These are phyloP conservation scores for Colletotrichum siamense DNA, from an alignment of 2,329 filamentous ascomycete genomes.

Conservation along the genomic window DNA sequence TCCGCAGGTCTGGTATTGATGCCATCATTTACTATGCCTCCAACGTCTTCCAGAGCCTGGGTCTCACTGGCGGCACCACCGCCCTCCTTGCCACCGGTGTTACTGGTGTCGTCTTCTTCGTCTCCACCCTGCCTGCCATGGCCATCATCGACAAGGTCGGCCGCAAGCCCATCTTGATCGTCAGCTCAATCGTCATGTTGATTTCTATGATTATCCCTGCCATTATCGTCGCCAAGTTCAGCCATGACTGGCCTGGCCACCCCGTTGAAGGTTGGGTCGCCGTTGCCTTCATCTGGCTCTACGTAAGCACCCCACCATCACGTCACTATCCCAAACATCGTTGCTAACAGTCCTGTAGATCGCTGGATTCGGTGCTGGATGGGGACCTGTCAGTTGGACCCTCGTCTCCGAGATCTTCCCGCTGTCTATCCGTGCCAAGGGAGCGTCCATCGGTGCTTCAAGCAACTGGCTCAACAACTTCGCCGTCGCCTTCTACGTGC, in stretches of 20 bases:
- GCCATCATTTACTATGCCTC: constrained; percentile 54
- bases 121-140: constrained; percentile 36
- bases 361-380: constrained; percentile 31
- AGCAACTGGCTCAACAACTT: constrained; percentile 55
- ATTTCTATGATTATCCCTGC: constrained; percentile 43
- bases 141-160: constrained; percentile 45
- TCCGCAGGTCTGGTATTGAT: constrained; percentile 26
- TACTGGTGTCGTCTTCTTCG: constrained; percentile 60
- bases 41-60: constrained; percentile 69
- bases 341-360: neutral
- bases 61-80: constrained; percentile 63
- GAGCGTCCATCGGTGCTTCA: constrained; percentile 45
- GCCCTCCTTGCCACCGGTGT: constrained; percentile 67
- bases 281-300: constrained; percentile 38
- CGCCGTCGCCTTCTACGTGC: constrained; percentile 49
- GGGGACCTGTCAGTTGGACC: constrained; percentile 39
- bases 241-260: constrained; percentile 40
- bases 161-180: constrained; percentile 42
- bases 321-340: accelerated
- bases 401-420: constrained; percentile 44
- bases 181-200: constrained; percentile 43
- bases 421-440: constrained; percentile 40
- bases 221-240: constrained; percentile 43
- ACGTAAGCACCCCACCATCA: constrained; percentile 11
- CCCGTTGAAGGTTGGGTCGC: constrained; percentile 42